Conservation (phyloP, 306 rosid genomes). For the Castanea sativa region DNA sequence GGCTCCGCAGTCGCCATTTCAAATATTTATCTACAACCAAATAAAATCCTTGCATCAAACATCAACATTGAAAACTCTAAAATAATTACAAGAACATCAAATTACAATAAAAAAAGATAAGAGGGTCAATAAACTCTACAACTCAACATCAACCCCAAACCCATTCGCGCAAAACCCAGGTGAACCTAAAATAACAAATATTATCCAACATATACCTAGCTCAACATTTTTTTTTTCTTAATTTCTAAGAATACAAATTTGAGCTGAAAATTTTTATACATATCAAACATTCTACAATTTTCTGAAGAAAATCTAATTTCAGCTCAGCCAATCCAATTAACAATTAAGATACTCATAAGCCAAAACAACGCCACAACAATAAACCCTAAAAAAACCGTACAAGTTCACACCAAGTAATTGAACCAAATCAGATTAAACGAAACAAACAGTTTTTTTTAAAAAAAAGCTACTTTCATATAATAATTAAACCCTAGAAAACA, state of each 20-base stretch:
- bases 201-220: neutral
- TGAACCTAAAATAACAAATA: neutral
- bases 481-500: neutral
- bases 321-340: neutral
- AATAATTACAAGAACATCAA: too few relatives aligned
- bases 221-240: neutral
- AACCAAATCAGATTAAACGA: neutral
- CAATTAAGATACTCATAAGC: neutral
- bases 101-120: too few relatives aligned
- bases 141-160: neutral
- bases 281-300: neutral
- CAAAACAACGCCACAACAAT: neutral
- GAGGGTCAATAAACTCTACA: neutral
- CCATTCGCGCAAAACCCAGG: neutral
- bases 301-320: neutral
- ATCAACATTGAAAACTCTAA: neutral
- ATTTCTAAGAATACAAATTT: neutral
- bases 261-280: neutral
- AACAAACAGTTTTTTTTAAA: neutral
- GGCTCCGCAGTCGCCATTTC: constrained; percentile 75
- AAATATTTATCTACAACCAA: constrained; percentile 32
- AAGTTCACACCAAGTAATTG: neutral
- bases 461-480: neutral
- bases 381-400: neutral
- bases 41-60: neutral